Conservation (phyloP, 2,329 filamentous ascomycete genomes). For the Fonsecaea monophora region DNA sequence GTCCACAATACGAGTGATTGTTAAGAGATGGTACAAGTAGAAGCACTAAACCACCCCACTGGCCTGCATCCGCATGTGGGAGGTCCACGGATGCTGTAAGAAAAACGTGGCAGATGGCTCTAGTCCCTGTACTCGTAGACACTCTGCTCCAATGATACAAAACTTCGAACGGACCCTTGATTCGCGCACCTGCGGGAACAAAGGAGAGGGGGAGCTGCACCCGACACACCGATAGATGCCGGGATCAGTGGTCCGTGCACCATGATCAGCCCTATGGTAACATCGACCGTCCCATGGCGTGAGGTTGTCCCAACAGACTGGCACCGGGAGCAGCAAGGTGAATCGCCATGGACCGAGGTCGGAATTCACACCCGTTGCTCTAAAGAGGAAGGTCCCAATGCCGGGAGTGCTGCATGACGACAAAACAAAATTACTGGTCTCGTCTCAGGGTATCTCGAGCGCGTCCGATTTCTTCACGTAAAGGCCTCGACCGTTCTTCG, state of each 20-base stretch:
- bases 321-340: not conserved
- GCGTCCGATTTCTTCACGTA: slow-evolving; percentile 36
- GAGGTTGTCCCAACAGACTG: not conserved
- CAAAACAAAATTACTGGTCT: not conserved
- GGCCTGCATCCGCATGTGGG: not conserved
- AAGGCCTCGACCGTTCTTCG: slow-evolving; percentile 49
- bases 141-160: not conserved
- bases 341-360: not conserved
- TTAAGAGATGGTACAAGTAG: not conserved
- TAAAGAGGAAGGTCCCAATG: not conserved
- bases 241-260: not conserved
- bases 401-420: not conserved
- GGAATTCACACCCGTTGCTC: not conserved
- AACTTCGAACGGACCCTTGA: not conserved
- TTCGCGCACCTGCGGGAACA: not conserved
- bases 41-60: not conserved
- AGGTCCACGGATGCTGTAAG: not conserved
- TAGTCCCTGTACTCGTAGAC: not conserved
- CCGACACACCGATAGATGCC: not conserved
- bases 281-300: not conserved
- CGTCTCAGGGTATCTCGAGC: slow-evolving; percentile 22
- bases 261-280: slow-evolving; percentile 4
- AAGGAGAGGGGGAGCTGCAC: not conserved
- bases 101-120: not conserved
- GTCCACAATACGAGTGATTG: not conserved